A percentile compares a stretch with the other conserved stretches of the same genome.
Conservation (phyloP, 2,329 filamentous ascomycete species). For the Paradendryphiella salina region DNA sequence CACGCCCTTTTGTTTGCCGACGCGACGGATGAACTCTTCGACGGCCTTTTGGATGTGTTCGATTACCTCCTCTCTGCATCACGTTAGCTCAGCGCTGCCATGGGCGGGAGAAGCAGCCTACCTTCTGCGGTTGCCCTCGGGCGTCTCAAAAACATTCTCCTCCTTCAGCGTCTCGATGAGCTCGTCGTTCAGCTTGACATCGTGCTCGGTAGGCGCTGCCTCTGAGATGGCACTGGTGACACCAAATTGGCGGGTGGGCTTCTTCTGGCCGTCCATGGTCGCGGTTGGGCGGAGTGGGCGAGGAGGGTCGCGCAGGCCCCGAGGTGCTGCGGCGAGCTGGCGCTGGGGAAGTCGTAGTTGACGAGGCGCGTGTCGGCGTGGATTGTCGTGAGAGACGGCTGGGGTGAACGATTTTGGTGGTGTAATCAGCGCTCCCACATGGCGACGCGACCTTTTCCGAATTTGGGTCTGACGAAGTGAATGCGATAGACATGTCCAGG, state of each 20-base stretch:
- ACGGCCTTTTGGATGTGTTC: constrained; percentile 76
- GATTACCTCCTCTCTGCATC: constrained; percentile 69
- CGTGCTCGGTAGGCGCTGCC: constrained; percentile 72
- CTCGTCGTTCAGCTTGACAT: constrained; percentile 75
- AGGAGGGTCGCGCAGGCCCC: constrained; percentile 18
- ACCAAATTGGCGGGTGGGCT: constrained; percentile 58
- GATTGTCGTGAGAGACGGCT: constrained; percentile 19
- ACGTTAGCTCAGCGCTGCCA: constrained; percentile 13
- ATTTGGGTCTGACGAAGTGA: constrained; percentile 19
- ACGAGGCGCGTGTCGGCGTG: constrained; percentile 18
- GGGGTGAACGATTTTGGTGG: constrained; percentile 3
- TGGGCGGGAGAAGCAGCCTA: constrained; percentile 41
- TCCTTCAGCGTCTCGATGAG: constrained; percentile 82
- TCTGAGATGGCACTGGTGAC: constrained; percentile 83
- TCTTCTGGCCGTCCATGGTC: constrained; percentile 41
- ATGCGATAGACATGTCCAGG: constrained; percentile 18
- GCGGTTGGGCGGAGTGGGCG: constrained; percentile 8
- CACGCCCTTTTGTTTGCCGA: constrained; percentile 73
- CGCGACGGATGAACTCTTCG: constrained; percentile 82
- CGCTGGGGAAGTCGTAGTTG: constrained; percentile 18
- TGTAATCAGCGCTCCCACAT: constrained; percentile 36
- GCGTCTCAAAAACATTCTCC: constrained; percentile 89
- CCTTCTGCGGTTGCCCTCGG: constrained; percentile 82
- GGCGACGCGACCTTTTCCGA: constrained; percentile 30
- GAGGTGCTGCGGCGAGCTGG: constrained; percentile 29